Conservation (phyloP, 306 rosid species). For the Abrus precatorius region DNA sequence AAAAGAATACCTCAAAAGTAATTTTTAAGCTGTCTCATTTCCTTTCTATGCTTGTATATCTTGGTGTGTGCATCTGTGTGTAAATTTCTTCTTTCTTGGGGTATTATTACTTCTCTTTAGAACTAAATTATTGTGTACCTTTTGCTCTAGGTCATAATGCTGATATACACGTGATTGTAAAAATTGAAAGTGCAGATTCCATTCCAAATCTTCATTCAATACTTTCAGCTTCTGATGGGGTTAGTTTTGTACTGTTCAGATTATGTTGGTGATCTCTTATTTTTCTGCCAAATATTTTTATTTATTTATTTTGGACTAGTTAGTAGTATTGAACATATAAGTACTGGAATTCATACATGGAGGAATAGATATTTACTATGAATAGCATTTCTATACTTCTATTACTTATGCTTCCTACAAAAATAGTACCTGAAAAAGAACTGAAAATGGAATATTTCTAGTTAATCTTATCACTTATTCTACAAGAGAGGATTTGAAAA, state of each 20-base stretch:
- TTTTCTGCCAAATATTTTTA: background rate
- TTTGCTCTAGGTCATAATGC: slow-evolving; percentile 72
- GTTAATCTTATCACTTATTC: background rate
- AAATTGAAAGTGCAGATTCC: slow-evolving; percentile 99
- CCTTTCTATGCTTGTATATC: slow-evolving; percentile 36
- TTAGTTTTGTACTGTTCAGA: slow-evolving; percentile 53
- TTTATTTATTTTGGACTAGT: slow-evolving; percentile 7
- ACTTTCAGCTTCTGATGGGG: slow-evolving; percentile 95
- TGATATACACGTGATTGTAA: slow-evolving; percentile 85
- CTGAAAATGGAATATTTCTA: slow-evolving; percentile 25
- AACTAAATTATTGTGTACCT: slow-evolving; percentile 42
- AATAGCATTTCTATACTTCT: background rate
- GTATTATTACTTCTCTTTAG: slow-evolving; percentile 34
- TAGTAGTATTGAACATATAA: slow-evolving; percentile 23
- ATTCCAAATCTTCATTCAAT: slow-evolving; percentile 92
- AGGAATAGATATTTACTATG: slow-evolving; percentile 6
- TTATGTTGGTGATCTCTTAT: slow-evolving; percentile 27
- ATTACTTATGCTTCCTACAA: background rate
- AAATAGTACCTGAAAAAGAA: slow-evolving; percentile 5
- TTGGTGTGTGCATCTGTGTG: slow-evolving; percentile 2
- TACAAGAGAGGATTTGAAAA: background rate
- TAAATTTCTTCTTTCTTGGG: slow-evolving; percentile 18
- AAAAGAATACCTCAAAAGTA: slow-evolving; percentile 85
- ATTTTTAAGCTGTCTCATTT: slow-evolving; percentile 38
- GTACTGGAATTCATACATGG: background rate